phyloP scores from a whole-genome alignment of 2,329 filamentous ascomycete species.

The Fusarium anguioides region DNA sequence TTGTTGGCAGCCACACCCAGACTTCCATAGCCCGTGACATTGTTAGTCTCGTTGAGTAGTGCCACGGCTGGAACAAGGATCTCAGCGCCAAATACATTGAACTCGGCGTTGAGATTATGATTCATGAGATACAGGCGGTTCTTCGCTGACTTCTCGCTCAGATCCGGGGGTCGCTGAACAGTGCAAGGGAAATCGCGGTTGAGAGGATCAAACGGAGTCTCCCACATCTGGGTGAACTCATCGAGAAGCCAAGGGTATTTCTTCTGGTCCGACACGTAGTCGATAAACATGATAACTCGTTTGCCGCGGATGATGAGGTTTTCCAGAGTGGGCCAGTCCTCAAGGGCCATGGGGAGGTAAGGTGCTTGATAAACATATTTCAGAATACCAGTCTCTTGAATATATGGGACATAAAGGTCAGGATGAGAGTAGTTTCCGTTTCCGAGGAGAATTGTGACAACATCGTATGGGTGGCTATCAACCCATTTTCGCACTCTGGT shows the following conservation, averaged over 20 bases:
- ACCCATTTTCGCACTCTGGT: conserved; percentile 78
- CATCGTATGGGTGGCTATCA: conserved; percentile 80
- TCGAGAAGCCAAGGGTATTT: conserved; percentile 86
- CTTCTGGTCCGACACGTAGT: conserved; percentile 84
- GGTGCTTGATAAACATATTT: conserved; percentile 80
- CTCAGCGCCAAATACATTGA: conserved; percentile 71
- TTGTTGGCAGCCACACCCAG: conserved; percentile 72
- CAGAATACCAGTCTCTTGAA: conserved; percentile 77
- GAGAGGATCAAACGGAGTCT: conserved; percentile 84
- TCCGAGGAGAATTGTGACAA: conserved; percentile 86
- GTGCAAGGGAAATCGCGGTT: conserved; percentile 78
- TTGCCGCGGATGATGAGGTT: conserved; percentile 78
- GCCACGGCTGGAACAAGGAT: conserved; percentile 79
- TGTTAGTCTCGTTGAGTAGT: conserved; percentile 78
- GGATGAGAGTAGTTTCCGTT: conserved; percentile 80
- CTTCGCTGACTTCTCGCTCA: conserved; percentile 64
- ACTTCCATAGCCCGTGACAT: conserved; percentile 71
- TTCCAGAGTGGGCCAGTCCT: conserved; percentile 86
- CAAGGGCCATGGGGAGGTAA: conserved; percentile 74
- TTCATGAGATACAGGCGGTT: conserved; percentile 84
- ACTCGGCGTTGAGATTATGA: conserved; percentile 87
- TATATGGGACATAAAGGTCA: conserved; percentile 72
- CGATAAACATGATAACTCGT: conserved; percentile 83
- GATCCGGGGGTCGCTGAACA: conserved; percentile 77
- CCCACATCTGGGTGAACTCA: conserved; percentile 89